Evolutionary conservation across 2,329 filamentous ascomycete species (phyloP).

Genomic region (Cephalotrichum gorgonifer): DNA sequence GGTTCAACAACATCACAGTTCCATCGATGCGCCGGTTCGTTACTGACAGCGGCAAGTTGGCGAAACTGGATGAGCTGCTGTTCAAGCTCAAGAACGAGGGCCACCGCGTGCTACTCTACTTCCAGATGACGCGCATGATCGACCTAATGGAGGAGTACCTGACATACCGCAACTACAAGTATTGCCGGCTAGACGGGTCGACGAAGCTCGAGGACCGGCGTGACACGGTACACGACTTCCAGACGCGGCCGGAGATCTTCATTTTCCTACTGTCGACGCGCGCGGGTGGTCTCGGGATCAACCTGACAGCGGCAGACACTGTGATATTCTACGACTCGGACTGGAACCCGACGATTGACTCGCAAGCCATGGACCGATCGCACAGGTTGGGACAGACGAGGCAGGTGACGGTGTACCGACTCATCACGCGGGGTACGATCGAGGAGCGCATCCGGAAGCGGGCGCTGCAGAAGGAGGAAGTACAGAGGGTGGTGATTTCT

Average conservation of each 20-base stretch:
- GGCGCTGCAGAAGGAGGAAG: constrained; percentile 95
- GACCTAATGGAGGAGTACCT: constrained; percentile 98
- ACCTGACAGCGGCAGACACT: constrained; percentile 89
- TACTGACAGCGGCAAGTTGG: constrained; percentile 93
- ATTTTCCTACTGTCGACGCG: constrained; percentile 94
- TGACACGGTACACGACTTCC: constrained; percentile 95
- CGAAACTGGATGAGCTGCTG: constrained; percentile 77
- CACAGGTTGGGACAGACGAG: constrained; percentile 93
- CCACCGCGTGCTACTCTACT: constrained; percentile 92
- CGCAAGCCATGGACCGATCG: constrained; percentile 96
- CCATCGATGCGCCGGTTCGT: constrained; percentile 97
- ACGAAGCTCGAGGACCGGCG: constrained; percentile 95
- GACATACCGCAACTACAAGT: constrained; percentile 98
- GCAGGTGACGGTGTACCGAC: constrained; percentile 93
- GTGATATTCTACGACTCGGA: constrained; percentile 99
- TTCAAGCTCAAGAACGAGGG: constrained; percentile 84
- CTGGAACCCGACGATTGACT: constrained; percentile 98
- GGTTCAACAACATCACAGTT: constrained; percentile 84
- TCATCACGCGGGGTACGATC: constrained; percentile 94
- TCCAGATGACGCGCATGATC: constrained; percentile 99
- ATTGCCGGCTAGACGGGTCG: constrained; percentile 89
- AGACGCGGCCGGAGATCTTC: constrained; percentile 88
- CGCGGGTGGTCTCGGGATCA: constrained; percentile 96
- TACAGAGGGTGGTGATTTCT: constrained; percentile 92
- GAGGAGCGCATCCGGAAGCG: constrained; percentile 97